These are phyloP conservation scores for Yamadazyma nakazawae DNA, from an alignment of 805 yeast species.

Conservation along the genomic window DNA sequence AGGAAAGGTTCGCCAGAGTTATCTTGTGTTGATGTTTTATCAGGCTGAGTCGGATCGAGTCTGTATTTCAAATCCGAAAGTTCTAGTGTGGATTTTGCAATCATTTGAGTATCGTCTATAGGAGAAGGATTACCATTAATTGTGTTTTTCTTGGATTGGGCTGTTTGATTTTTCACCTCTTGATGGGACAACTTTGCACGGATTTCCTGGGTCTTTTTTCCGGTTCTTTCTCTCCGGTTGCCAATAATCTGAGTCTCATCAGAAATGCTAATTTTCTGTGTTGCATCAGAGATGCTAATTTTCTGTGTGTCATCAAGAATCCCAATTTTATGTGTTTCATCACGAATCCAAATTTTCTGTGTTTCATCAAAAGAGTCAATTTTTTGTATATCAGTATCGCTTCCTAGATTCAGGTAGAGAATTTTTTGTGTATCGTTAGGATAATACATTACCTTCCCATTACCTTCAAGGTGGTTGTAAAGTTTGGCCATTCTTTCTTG, in stretches of 20 bases:
- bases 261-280: neutral
- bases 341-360: neutral
- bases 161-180: too few relatives aligned
- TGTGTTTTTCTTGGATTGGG: too few relatives aligned
- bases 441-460: neutral
- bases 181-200: neutral
- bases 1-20: conserved; percentile 1
- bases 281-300: neutral
- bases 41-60: neutral
- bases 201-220: neutral
- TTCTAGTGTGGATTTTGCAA: neutral
- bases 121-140: neutral
- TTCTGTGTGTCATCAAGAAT: neutral
- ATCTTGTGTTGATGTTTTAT: neutral
- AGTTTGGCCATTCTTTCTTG: neutral
- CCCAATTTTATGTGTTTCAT: neutral
- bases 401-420: neutral
- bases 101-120: neutral
- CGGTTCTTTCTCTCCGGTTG: neutral
- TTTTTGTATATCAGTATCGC: neutral
- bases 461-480: neutral
- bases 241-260: neutral
- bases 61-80: neutral
- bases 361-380: neutral
- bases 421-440: neutral